Evolutionary conservation across 2,329 filamentous ascomycete genomes (phyloP).

Genomic region (Botrytis deweyae): DNA sequence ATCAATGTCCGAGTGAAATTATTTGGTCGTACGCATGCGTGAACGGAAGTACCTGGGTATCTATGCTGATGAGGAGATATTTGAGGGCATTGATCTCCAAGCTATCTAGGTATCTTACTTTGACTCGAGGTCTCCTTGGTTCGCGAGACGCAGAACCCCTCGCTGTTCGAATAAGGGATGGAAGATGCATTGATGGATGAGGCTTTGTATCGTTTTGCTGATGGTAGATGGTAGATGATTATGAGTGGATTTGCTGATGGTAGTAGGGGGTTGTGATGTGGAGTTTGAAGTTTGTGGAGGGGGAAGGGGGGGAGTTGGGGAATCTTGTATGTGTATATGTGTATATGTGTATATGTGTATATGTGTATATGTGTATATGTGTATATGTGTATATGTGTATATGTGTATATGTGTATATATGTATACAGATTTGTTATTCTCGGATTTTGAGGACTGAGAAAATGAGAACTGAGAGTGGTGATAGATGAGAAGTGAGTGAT

Average conservation of each 20-base stretch:
- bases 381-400: background rate
- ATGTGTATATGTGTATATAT: background rate
- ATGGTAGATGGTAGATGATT: too few species aligned
- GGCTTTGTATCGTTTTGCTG: background rate
- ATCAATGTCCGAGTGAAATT: background rate
- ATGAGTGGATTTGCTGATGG: too few species aligned
- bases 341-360: background rate
- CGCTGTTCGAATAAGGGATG: background rate
- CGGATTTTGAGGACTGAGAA: background rate
- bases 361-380: background rate
- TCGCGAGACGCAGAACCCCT: background rate
- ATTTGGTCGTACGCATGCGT: background rate
- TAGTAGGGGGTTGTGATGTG: accelerated
- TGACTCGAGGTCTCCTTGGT: background rate
- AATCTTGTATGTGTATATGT: too few species aligned
- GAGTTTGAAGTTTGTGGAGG: background rate
- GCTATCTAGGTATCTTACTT: too few species aligned
- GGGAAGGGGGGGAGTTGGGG: too few species aligned
- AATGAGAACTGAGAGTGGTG: background rate
- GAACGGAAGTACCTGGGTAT: background rate
- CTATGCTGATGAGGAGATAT: background rate
- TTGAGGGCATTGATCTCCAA: background rate
- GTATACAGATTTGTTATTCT: background rate
- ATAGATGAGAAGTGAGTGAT: background rate
- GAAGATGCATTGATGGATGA: background rate